phyloP scores from a whole-genome alignment of 2,329 filamentous ascomycete genomes.

The Exserohilum rostratum region DNA sequence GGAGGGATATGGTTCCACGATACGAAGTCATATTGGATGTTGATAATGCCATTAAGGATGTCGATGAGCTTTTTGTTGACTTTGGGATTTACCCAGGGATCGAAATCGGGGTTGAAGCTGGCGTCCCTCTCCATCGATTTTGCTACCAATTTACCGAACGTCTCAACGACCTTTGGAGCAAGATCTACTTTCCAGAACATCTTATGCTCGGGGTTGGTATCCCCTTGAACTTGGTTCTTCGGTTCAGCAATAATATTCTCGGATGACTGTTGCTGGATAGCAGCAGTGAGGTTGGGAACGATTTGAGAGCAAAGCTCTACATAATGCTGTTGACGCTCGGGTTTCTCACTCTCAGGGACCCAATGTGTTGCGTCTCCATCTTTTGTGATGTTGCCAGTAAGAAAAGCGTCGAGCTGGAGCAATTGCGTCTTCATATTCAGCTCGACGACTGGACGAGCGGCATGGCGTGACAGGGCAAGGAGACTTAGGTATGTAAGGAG shows the following conservation, averaged over 20 bases:
- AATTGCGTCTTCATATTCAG: not conserved
- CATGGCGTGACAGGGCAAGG: not conserved
- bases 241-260: not conserved
- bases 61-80: not conserved
- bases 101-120: not conserved
- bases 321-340: not conserved
- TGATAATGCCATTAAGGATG: not conserved
- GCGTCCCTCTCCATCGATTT: not conserved
- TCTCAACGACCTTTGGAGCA: not conserved
- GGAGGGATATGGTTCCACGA: not conserved
- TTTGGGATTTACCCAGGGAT: not conserved
- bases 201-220: not conserved
- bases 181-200: not conserved
- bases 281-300: not conserved
- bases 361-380: slow-evolving; percentile 1
- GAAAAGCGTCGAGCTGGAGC: slow-evolving; percentile 2
- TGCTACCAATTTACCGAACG: not conserved
- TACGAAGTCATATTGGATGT: not conserved
- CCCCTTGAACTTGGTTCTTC: not conserved
- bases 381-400: not conserved
- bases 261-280: not conserved
- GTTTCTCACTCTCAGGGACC: not conserved
- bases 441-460: not conserved
- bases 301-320: not conserved
- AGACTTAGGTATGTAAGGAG: not conserved